Conservation (phyloP, 768 basidiomycete species). For the Leccinum uliginosum region DNA sequence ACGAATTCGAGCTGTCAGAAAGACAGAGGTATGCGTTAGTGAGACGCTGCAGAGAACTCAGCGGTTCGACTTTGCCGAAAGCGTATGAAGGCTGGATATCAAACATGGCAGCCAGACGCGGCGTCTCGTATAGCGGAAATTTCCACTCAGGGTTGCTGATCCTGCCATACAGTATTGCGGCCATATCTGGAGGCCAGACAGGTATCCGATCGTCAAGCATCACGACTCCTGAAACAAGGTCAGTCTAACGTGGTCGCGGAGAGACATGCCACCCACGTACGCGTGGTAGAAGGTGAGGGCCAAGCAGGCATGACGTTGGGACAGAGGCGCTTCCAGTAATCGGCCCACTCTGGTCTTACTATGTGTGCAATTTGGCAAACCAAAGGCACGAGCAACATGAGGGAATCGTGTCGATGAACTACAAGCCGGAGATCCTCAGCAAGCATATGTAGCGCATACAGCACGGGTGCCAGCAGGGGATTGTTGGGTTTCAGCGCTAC, state of each 20-base stretch:
- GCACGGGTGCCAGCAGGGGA: conserved; percentile 48
- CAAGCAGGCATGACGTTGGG: conserved; percentile 59
- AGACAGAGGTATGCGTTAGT: conserved; percentile 55
- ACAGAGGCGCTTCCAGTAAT: conserved; percentile 86
- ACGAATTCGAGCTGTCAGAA: conserved; percentile 46
- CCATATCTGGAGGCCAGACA: conserved; percentile 74
- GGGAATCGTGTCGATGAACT: conserved; percentile 49
- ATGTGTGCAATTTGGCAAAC: conserved; percentile 59
- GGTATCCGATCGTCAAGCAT: conserved; percentile 67
- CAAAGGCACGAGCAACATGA: conserved; percentile 56
- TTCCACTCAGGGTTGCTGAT: conserved; percentile 68
- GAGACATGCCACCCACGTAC: conserved; percentile 7
- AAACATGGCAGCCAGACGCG: conserved; percentile 46
- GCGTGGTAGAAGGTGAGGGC: conserved; percentile 44
- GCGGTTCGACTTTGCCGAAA: conserved; percentile 60
- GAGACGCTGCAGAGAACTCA: conserved; percentile 49
- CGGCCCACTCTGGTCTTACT: conserved; percentile 81
- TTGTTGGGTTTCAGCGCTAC: conserved; percentile 33
- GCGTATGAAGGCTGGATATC: conserved; percentile 51
- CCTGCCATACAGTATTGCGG: conserved; percentile 54
- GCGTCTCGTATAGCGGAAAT: conserved; percentile 42
- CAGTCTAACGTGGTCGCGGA: conserved; percentile 1
- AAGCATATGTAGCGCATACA: conserved; percentile 76
- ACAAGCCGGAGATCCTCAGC: conserved; percentile 65
- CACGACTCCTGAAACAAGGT: conserved; percentile 35